Conservation (phyloP, 148 eudicot genomes). For the Diospyros lotus region DNA sequence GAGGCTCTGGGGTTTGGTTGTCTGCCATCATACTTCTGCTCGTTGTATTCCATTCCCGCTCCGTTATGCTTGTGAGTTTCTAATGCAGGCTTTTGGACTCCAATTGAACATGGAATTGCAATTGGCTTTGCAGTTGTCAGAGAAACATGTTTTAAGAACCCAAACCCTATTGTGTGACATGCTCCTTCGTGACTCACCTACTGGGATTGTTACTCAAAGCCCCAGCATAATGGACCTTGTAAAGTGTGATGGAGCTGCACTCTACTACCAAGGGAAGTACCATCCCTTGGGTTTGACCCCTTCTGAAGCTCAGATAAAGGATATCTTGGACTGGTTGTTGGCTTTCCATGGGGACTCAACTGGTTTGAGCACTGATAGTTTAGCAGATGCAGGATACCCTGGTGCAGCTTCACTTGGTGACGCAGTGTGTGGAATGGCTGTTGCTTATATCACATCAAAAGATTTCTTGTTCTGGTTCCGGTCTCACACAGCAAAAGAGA, state of each 20-base stretch:
- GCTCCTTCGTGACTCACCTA: conserved; percentile 82
- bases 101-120: conserved; percentile 92
- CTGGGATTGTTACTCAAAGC: conserved; percentile 79
- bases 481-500: conserved; percentile 81
- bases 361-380: conserved; percentile 90
- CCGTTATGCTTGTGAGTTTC: conserved; percentile 89
- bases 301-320: conserved; percentile 74
- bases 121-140: conserved; percentile 60
- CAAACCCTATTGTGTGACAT: conserved; percentile 92
- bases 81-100: conserved; percentile 97
- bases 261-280: conserved; percentile 65
- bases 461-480: conserved; percentile 95
- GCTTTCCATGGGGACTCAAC: conserved; percentile 70
- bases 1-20: conserved; percentile 98
- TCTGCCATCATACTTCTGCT: conserved; percentile 90
- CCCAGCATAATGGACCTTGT: conserved; percentile 92
- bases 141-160: conserved; percentile 74
- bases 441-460: conserved; percentile 68
- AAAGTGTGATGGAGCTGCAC: conserved; percentile 94
- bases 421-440: conserved; percentile 97
- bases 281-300: conserved; percentile 81
- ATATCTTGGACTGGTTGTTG: conserved; percentile 76
- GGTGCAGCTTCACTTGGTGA: conserved; percentile 74
- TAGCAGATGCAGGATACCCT: conserved; percentile 85
- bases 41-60: conserved; percentile 79